Evolutionary conservation across 805 yeast species (phyloP), one percentile per base, ranked within the genome.

Genomic region (Metschnikowia drakensbergensis): DNA sequence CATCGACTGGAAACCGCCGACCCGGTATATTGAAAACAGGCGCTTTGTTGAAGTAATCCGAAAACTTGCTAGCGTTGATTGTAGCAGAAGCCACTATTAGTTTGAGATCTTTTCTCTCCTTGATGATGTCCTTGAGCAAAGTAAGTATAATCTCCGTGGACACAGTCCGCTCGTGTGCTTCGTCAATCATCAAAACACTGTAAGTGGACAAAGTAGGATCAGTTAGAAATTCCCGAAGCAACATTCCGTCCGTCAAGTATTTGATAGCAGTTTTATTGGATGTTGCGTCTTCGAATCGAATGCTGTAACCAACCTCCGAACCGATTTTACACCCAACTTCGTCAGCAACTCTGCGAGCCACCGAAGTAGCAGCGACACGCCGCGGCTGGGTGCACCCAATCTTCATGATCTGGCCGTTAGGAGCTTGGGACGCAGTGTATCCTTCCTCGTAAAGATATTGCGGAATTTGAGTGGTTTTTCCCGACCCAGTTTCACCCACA

Each of bases 231-330:
- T 94, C 99, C 50, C 97, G 69, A 31, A 91, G 71, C 22, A 94
- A 74, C 89, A 90, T 88, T 76, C 99, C 99, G 65, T 94, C 99
- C 0, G 99, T 94, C 80, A 91, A 79, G 66, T 94, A 94, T 69
- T 92, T 92, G 45, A 94, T 75, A 10, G 76, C 66, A 0, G 99
- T 94, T 13, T 74, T 70, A 1, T 75, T 75, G 33, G 80, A 74
- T 0, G 90, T 79, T 48, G 74, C 76, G 53, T 91, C 95, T 49
- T 94, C 99, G 65, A 94, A 92, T 53, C 98, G 75, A 47, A 92
- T 80, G 4, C 85, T 77, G 61, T 92, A 92, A 6, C 99, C 99
- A 5, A 94, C 98, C 56, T 84, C 84, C 11, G 80, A 73, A 0
- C 99, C 98, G n/a, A 92, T 58, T n/a, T 71, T 65, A 1, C 83